Percentiles rank a stretch among this genome's conserved stretches.
Conservation (phyloP, 1,284 basidiomycete species). For the Boletus calvinii region DNA sequence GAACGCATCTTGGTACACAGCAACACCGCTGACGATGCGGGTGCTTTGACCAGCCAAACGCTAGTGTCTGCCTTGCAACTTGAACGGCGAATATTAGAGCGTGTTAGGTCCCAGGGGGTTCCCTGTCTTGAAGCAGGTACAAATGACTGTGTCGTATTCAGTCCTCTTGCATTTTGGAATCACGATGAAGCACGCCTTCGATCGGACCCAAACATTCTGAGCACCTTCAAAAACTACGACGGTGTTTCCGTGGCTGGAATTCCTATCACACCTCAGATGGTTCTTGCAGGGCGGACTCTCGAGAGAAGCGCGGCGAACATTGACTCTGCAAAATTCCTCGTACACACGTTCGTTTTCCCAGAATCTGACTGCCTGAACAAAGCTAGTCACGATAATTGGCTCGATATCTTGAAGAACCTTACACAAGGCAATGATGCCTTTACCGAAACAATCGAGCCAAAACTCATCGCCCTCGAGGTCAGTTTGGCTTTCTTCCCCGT, state of each 20-base stretch:
- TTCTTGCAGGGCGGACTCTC: constrained; percentile 63
- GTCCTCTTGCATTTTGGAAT: constrained; percentile 73
- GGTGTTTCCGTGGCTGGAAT: constrained; percentile 61
- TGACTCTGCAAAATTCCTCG: constrained; percentile 68
- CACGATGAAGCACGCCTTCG: constrained; percentile 53
- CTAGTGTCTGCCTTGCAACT: constrained; percentile 63
- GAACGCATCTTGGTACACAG: constrained; percentile 74
- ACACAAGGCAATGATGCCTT: constrained; percentile 42
- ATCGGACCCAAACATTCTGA: constrained; percentile 55
- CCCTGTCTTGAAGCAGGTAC: constrained; percentile 47
- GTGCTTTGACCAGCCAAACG: constrained; percentile 59
- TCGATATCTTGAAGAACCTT: constrained; percentile 53
- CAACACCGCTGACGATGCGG: constrained; percentile 48
- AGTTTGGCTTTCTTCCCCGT: constrained; percentile 17
- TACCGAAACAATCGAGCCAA: constrained; percentile 55
- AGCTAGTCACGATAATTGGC: constrained; percentile 62
- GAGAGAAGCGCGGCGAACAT: constrained; percentile 50
- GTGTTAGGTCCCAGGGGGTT: constrained; percentile 41
- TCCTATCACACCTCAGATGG: constrained; percentile 67
- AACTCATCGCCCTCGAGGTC: constrained; percentile 71
- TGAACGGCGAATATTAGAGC: constrained; percentile 54
- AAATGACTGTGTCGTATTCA: constrained; percentile 64
- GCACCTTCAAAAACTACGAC: constrained; percentile 51
- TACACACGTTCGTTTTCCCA: constrained; percentile 76
- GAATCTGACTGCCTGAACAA: constrained; percentile 66